Base-by-base conservation (phyloP, 1,284 basidiomycete genomes). In the Apiotrichum siamense region DNA sequence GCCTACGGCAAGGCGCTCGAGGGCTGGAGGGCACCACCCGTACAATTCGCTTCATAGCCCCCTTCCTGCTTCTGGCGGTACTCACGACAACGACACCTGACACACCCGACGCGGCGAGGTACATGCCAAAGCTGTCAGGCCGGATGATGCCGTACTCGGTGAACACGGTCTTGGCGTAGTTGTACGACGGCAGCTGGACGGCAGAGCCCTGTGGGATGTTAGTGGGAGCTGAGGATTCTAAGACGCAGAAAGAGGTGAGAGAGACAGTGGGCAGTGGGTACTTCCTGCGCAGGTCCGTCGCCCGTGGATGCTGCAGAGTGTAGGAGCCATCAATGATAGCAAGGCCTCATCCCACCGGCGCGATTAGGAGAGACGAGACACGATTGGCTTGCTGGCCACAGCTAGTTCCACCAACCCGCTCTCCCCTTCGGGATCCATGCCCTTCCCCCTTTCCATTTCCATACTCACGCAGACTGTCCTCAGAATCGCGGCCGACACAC, bases 171-270 rank as follows among this genome's bases (percentile, higher is more conserved):
- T 97, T 97, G 29, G 88, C 87, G 74, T 88, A 88, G 64, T 91
- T 94, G 73, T 98, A 98, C 36, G 88, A 88, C 0, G 94, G 94
- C 35, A 98, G 75, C 82, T 98, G 94, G 6, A 91, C 88, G 10
- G 70, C 69, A 9, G 73, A 75, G n/a, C 73, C 73, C 84, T 89
- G 56, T 4, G 27, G 21, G 47, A 9, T 7, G 29, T 3, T 5
- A 20, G 12, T 10, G n/a, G 7, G 4, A 2, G 18, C 1, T 7
- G 18, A 20, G 36, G 12, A 31, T 31, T 31, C 9, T 9, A 15
- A 7, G 24, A 10, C 35, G 11, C 35, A 36, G 12, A 7, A 36
- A 13, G 11, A n/a, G n/a, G n/a, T n/a, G n/a, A n/a, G n/a, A n/a
- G n/a, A n/a, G n/a, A n/a, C n/a, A n/a, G n/a, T n/a, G n/a, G n/a